A percentile compares a stretch with the other conserved stretches of the same genome.
Conservation (phyloP, 768 basidiomycete species). For the Kwoniella pini region DNA sequence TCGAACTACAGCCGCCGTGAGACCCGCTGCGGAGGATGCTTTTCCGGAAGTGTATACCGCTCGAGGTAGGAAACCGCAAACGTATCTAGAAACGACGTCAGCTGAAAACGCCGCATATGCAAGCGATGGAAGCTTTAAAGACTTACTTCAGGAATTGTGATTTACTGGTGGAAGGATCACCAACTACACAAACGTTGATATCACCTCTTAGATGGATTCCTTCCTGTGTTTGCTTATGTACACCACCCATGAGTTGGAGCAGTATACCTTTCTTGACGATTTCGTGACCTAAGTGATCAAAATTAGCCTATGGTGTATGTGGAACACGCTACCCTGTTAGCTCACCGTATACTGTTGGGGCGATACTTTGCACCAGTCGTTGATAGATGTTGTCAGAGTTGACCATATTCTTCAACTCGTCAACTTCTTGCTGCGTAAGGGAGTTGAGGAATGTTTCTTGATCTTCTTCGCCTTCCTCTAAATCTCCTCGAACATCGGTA, state of each 20-base stretch:
- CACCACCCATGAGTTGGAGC: constrained; percentile 96
- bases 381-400: constrained; percentile 92
- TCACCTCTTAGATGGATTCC: constrained; percentile 99
- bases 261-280: constrained; percentile 97
- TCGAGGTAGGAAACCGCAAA: constrained; percentile 95
- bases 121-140: no score
- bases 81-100: constrained; percentile 65
- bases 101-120: no score
- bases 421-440: constrained; percentile 89
- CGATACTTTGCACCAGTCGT: constrained; percentile 88
- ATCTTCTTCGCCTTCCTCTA: constrained; percentile 68
- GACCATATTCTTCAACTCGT: constrained; percentile 92
- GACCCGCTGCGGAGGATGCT: constrained; percentile 96
- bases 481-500: constrained; percentile 87
- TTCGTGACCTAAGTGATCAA: constrained; percentile 70
- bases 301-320: background rate
- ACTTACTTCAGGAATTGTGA: constrained; percentile 96
- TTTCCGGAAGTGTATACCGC: constrained; percentile 99
- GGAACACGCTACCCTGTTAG: background rate
- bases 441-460: constrained; percentile 80
- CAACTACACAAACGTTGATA: constrained; percentile 96
- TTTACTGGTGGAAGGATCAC: constrained; percentile 96
- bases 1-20: constrained; percentile 96
- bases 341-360: constrained; percentile 87
- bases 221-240: constrained; percentile 92